Base-by-base conservation (phyloP, 345 rosid species). In the Melaleuca alternifolia region DNA sequence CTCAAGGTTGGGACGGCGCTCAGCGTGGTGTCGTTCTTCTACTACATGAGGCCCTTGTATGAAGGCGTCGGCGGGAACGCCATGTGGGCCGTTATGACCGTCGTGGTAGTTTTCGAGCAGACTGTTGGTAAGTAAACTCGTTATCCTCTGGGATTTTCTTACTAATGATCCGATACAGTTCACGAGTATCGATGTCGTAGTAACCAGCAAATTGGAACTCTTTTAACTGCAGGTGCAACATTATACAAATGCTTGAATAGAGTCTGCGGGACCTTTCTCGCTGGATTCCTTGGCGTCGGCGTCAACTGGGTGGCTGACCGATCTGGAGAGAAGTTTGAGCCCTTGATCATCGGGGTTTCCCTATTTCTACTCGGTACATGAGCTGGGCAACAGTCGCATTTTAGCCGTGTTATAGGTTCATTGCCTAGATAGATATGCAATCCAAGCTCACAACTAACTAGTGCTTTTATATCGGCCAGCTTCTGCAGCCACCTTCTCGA, bases 61-160 rank as follows among this genome's bases (percentile, higher is more conserved):
- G 93, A 94, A 48, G 93, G 94, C 44, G 89, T 93, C 86, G 96
- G 97, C 59, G 90, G 93, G 24, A 93, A 91, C 89, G 94, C 93
- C 59, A 91, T 93, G 93, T 95, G 96, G 97, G 97, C 97, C 51
- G 88, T 95, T 44, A 94, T 95, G 95, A 94, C 97, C 0, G 98
- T 94, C 54, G 96, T 94, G 10, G 95, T 93, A 24, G 98, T 95
- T 86, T 95, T 95, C 59, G 95, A 94, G 79, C 85, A 87, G 87
- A 93, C 92, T 46, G 92, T 93, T 1, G 96, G 97, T 96, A 83
- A 61, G 95, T 88, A 86, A 37, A 71, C 48, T 71, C 37, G 7
- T 18, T 37, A 10, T 71, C 81, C 81, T 71, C 23, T 51, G 26
- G 33, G 81, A 71, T 37, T 71, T 37, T 71, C 81, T 10, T 71